Conservation (phyloP, 345 rosid species). For the Pelargonium nanum region DNA sequence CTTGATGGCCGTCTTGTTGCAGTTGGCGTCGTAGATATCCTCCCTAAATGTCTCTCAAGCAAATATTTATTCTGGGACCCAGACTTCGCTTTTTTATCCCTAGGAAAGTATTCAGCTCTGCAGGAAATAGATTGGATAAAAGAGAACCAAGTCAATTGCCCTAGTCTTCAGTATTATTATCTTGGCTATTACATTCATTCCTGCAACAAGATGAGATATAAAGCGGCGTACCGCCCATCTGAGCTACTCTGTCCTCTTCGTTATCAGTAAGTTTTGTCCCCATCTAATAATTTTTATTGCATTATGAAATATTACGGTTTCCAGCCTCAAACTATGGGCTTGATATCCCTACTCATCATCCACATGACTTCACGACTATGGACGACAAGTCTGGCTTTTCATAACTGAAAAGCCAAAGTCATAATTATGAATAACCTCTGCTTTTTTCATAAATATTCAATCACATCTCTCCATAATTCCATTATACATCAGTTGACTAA, state of each 20-base stretch:
- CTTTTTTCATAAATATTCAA: neutral
- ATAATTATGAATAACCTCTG: neutral
- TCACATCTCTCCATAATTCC: neutral
- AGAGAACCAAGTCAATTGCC: conserved; percentile 51
- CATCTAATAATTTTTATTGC: neutral
- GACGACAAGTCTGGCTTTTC: no score
- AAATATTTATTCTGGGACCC: conserved; percentile 98
- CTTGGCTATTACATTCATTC: conserved; percentile 97
- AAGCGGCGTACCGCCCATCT: conserved; percentile 85
- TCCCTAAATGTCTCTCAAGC: conserved; percentile 92
- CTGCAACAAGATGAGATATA: conserved; percentile 95
- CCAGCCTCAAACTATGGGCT: no score
- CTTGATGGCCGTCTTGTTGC: conserved; percentile 80
- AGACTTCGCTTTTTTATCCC: conserved; percentile 71
- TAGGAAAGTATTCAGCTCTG: conserved; percentile 84
- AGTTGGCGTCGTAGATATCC: conserved; percentile 86
- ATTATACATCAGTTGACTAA: neutral
- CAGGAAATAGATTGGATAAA: conserved; percentile 80
- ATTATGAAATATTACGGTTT: no score
- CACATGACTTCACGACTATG: no score
- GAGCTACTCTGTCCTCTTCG: conserved; percentile 96
- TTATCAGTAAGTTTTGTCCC: conserved; percentile 49
- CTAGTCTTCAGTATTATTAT: conserved; percentile 79
- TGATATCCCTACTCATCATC: no score
- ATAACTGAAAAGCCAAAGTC: no score